Conservation (phyloP, 2,329 filamentous ascomycete species). For the Fusarium duplospermum region DNA sequence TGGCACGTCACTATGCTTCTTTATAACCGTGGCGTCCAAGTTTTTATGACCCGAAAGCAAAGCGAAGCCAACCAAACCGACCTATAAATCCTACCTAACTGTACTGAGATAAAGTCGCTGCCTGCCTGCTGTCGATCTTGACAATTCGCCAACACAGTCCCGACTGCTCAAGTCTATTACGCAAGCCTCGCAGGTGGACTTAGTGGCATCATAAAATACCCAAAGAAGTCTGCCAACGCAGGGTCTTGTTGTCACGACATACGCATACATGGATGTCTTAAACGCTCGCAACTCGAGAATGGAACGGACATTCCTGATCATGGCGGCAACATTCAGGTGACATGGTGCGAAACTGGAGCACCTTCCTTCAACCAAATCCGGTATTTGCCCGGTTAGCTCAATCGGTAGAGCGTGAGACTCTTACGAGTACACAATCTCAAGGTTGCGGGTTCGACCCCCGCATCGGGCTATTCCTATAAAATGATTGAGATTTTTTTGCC, state of each 20-base stretch:
- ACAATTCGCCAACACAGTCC: background rate
- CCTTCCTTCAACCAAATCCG: background rate
- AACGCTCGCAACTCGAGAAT: background rate
- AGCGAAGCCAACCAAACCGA: background rate
- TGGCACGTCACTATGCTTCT: background rate
- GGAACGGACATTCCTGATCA: background rate
- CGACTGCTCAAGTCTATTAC: background rate
- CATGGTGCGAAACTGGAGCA: background rate
- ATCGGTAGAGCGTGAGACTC: slow-evolving; percentile 75
- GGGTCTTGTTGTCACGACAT: background rate
- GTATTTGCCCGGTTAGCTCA: slow-evolving; percentile 48
- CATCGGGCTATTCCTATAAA: slow-evolving; percentile 47
- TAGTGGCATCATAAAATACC: background rate
- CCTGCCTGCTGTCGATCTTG: background rate
- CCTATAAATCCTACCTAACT: background rate
- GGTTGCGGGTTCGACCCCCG: slow-evolving; percentile 66
- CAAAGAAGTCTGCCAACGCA: background rate
- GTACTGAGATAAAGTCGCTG: background rate
- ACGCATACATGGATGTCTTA: background rate
- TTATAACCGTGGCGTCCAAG: background rate
- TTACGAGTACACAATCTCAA: slow-evolving; percentile 62
- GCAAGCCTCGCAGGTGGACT: background rate
- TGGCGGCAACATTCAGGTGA: background rate
- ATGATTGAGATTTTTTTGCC: background rate
- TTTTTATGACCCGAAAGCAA: background rate